phyloP scores from a whole-genome alignment of 2,329 filamentous ascomycete genomes.

The Sarocladium brachiariae region DNA sequence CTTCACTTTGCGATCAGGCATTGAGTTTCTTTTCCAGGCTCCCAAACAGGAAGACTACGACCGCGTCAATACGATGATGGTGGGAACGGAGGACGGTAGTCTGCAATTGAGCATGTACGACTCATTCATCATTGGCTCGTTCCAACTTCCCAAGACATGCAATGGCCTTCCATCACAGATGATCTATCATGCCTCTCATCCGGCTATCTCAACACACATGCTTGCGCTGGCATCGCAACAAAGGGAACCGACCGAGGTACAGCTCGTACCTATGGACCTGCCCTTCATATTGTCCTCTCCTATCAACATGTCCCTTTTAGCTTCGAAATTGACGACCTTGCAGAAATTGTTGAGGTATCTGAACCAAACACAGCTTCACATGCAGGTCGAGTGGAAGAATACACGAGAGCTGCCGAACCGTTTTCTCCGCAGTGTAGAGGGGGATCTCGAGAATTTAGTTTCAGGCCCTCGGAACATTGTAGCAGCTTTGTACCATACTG shows the following conservation, averaged over 20 bases:
- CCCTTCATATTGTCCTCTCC: slow-evolving; percentile 73
- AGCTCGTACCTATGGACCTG: slow-evolving; percentile 74
- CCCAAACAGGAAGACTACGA: slow-evolving; percentile 59
- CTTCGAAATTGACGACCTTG: slow-evolving; percentile 79
- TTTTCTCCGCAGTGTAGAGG: slow-evolving; percentile 73
- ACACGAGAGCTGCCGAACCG: slow-evolving; percentile 69
- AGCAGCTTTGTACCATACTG: slow-evolving; percentile 74
- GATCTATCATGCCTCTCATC: slow-evolving; percentile 62
- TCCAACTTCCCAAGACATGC: slow-evolving; percentile 39
- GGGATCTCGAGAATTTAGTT: slow-evolving; percentile 57
- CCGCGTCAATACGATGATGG: slow-evolving; percentile 71
- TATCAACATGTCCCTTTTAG: slow-evolving; percentile 74
- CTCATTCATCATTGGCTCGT: slow-evolving; percentile 70
- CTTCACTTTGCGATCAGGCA: slow-evolving; percentile 62
- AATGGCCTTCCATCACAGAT: slow-evolving; percentile 26
- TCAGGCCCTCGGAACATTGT: slow-evolving; percentile 57
- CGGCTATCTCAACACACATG: slow-evolving; percentile 67
- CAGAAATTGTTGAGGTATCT: slow-evolving; percentile 85
- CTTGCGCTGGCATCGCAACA: slow-evolving; percentile 49
- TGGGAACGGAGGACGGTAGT: slow-evolving; percentile 63
- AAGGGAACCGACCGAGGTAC: slow-evolving; percentile 25
- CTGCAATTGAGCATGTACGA: slow-evolving; percentile 80
- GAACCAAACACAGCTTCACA: slow-evolving; percentile 70
- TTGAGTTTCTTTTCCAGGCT: slow-evolving; percentile 63
- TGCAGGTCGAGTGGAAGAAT: slow-evolving; percentile 76